phyloP scores from a whole-genome alignment of 306 rosid species.

The Glycine latifolia region DNA sequence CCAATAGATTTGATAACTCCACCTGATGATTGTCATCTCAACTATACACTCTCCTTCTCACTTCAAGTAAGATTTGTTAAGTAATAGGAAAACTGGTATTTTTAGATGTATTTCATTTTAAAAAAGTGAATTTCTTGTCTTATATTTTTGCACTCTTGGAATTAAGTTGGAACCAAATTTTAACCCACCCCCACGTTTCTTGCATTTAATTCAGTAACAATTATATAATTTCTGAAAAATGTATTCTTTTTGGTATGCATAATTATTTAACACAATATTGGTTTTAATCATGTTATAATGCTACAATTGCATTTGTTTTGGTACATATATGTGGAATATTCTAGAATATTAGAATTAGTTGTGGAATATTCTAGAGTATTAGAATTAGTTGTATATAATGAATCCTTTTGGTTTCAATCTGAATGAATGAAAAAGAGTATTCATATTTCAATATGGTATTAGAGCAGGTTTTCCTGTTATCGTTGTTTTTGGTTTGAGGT shows the following conservation, averaged over 20 bases:
- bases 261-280: neutral
- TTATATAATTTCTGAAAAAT: conserved; percentile 28
- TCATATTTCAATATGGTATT: no score
- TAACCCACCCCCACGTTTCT: neutral
- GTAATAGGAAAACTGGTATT: neutral
- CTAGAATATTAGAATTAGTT: no score
- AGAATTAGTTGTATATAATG: no score
- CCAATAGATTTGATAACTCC: conserved; percentile 93
- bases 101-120: conserved; percentile 15
- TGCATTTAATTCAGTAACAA: conserved; percentile 14
- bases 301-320: neutral
- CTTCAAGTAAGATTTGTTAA: conserved; percentile 80
- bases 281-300: conserved; percentile 25
- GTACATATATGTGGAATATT: neutral
- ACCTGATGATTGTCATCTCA: conserved; percentile 98
- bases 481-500: no score
- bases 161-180: conserved; percentile 22
- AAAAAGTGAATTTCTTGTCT: conserved; percentile 8
- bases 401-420: no score
- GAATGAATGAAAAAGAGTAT: no score
- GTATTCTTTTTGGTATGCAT: neutral
- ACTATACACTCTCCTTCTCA: conserved; percentile 92
- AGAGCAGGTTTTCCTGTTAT: no score
- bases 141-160: conserved; percentile 17
- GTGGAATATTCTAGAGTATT: no score